Percentiles rank a stretch among this genome's conserved stretches.
Conservation (phyloP, 305 asterid species). For the Galium porrigens region DNA sequence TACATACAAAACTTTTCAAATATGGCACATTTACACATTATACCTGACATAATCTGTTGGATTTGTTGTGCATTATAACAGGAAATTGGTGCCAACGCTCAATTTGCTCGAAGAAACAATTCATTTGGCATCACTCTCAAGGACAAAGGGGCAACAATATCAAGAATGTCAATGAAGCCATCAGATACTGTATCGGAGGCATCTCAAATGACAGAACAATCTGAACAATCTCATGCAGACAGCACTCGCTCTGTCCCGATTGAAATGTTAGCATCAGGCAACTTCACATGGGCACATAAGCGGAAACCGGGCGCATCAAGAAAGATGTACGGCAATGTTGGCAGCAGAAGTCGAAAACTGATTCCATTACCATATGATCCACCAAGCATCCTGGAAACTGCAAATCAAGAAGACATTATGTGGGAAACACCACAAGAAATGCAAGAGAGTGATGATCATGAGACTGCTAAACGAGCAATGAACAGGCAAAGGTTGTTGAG, state of each 20-base stretch:
- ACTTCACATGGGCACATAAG: slow-evolving; percentile 42
- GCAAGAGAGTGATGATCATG: slow-evolving; percentile 25
- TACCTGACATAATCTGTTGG: no score
- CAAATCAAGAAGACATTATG: slow-evolving; percentile 13
- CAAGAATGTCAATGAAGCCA: slow-evolving; percentile 31
- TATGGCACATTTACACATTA: no score
- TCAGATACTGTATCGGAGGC: slow-evolving; percentile 54
- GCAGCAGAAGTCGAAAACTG: slow-evolving; percentile 27
- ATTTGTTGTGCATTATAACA: slow-evolving; percentile 14
- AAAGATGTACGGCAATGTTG: slow-evolving; percentile 25
- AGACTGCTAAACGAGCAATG: slow-evolving; percentile 19
- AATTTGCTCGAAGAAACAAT: slow-evolving; percentile 23
- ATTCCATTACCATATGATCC: slow-evolving; percentile 15
- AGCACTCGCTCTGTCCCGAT: slow-evolving; percentile 43
- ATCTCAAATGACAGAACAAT: slow-evolving; percentile 43
- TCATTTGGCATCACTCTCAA: slow-evolving; percentile 19
- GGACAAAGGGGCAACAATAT: slow-evolving; percentile 33
- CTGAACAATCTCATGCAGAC: slow-evolving; percentile 39
- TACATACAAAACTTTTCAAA: no score
- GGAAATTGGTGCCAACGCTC: slow-evolving; percentile 34
- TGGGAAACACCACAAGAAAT: slow-evolving; percentile 23
- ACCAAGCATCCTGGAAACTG: slow-evolving; percentile 7
- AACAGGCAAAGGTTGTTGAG: slow-evolving; percentile 16
- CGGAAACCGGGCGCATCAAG: slow-evolving; percentile 34
- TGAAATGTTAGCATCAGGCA: slow-evolving; percentile 30